phyloP scores from a whole-genome alignment of 2,329 filamentous ascomycete genomes.

The Penicillium italicum region DNA sequence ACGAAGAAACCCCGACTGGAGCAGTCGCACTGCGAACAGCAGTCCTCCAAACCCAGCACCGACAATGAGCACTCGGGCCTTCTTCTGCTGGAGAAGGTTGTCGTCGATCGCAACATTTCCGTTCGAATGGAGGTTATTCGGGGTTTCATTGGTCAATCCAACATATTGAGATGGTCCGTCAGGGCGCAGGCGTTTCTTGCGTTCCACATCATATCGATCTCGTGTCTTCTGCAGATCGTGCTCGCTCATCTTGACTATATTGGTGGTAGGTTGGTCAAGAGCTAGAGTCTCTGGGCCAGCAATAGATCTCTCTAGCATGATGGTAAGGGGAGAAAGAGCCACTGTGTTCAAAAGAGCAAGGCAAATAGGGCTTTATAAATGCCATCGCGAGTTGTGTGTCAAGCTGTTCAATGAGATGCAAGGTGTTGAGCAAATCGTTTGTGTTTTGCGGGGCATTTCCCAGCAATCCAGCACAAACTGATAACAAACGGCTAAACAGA shows the following conservation, averaged over 20 bases:
- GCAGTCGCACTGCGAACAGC: conserved; percentile 40
- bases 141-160: background rate
- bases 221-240: background rate
- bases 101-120: background rate
- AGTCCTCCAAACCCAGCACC: conserved; percentile 48
- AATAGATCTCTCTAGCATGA: no score
- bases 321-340: background rate
- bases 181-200: background rate
- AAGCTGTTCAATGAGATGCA: background rate
- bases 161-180: background rate
- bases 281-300: no score
- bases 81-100: background rate
- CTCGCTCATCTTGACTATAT: background rate
- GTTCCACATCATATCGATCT: background rate
- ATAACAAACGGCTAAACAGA: background rate
- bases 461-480: background rate
- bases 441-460: background rate
- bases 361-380: background rate
- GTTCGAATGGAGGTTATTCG: background rate
- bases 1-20: conserved; percentile 35
- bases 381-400: background rate
- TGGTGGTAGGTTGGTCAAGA: background rate
- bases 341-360: background rate
- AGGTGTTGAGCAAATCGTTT: background rate
- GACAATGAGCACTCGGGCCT: conserved; percentile 32